phyloP scores from a whole-genome alignment of 2,329 filamentous ascomycete species.

The Trichoderma sp. region DNA sequence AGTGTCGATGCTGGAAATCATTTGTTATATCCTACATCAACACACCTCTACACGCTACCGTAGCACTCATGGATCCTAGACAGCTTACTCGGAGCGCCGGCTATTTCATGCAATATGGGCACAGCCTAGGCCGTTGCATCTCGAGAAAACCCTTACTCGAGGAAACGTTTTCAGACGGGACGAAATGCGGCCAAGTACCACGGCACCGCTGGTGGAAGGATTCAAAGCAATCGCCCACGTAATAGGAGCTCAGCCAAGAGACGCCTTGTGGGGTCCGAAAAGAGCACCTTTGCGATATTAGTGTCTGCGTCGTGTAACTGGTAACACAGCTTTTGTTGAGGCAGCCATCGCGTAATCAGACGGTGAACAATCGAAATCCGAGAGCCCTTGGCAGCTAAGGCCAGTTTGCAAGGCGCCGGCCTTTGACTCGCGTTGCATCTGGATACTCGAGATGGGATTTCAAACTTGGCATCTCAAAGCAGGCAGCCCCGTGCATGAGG shows the following conservation, averaged over 20 bases:
- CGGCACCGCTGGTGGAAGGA: background rate
- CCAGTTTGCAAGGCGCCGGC: too few relatives aligned
- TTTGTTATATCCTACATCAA: background rate
- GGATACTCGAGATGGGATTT: background rate
- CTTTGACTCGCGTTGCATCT: background rate
- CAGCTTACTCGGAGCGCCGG: background rate
- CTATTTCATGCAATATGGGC: background rate
- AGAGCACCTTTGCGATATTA: background rate
- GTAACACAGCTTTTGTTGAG: background rate
- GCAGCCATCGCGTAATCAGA: background rate
- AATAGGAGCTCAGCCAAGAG: background rate
- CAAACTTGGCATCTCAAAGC: background rate
- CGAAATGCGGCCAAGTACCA: background rate
- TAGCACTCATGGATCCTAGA: background rate
- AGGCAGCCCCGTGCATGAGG: background rate
- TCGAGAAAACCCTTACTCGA: background rate
- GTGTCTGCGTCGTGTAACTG: background rate
- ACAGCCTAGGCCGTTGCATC: background rate
- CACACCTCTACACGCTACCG: background rate
- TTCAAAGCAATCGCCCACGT: background rate
- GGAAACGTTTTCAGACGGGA: background rate
- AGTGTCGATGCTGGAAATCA: background rate
- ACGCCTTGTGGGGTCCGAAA: constrained; percentile 9
- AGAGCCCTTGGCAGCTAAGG: background rate
- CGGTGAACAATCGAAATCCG: too few relatives aligned